Evolutionary conservation across 495 filamentous ascomycete genomes (phyloP).

Genomic region (Penicillium manginii): DNA sequence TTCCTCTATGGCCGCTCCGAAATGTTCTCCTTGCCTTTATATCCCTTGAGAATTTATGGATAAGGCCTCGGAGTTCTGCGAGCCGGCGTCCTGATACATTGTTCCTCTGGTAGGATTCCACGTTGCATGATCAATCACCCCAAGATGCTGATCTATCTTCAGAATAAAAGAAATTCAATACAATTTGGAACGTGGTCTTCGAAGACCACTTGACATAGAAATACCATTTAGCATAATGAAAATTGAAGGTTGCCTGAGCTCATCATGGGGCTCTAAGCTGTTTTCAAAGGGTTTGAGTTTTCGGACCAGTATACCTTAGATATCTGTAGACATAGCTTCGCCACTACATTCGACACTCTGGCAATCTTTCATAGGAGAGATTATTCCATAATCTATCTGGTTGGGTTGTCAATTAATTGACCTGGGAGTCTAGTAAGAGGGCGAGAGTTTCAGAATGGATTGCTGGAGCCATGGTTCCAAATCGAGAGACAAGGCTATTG

Average conservation of each 20-base stretch:
- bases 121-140: not conserved
- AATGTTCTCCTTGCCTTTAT: not conserved
- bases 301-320: no score
- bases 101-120: constrained; percentile 33
- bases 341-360: no score
- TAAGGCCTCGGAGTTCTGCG: constrained; percentile 17
- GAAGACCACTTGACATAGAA: not conserved
- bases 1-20: constrained; percentile 5
- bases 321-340: no score
- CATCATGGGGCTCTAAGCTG: no score
- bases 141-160: constrained; percentile 17
- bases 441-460: no score
- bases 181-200: not conserved
- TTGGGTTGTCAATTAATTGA: no score
- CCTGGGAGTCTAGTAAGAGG: no score
- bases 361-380: no score
- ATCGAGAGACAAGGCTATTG: no score
- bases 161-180: constrained; percentile 17
- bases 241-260: not conserved
- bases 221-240: constrained; percentile 8
- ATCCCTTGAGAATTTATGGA: not conserved
- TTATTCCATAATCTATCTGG: no score
- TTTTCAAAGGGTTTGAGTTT: no score
- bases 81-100: constrained; percentile 40
- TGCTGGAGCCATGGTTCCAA: no score